Percentiles rank a stretch among this genome's conserved stretches.
Evolutionary conservation across 2,329 filamentous ascomycete species (phyloP).

Genomic region (Proliferodiscus dingleyae): DNA sequence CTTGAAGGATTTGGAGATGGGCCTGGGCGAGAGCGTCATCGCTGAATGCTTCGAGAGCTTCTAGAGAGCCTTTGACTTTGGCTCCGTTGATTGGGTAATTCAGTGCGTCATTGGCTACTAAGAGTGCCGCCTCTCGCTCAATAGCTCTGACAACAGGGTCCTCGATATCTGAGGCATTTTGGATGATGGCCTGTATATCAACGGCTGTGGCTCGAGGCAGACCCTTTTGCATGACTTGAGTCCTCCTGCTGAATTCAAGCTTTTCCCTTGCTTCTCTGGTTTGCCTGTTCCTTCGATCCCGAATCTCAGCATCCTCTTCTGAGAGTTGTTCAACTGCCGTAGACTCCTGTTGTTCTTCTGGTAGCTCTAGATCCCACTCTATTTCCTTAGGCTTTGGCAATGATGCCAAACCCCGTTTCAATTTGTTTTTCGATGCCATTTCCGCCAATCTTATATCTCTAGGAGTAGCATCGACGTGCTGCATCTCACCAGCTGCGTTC

Average conservation of each 20-base stretch:
- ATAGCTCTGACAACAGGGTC: constrained; percentile 67
- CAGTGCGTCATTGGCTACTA: constrained; percentile 78
- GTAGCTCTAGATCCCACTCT: constrained; percentile 90
- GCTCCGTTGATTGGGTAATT: constrained; percentile 67
- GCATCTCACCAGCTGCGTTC: constrained; percentile 64
- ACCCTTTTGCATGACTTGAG: constrained; percentile 82
- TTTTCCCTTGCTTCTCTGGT: constrained; percentile 63
- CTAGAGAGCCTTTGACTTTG: constrained; percentile 58
- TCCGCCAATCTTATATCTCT: constrained; percentile 70
- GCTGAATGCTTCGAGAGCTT: constrained; percentile 57
- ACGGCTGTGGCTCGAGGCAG: constrained; percentile 73
- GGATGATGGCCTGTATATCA: constrained; percentile 64
- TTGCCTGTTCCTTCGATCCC: constrained; percentile 73
- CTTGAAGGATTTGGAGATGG: constrained; percentile 60
- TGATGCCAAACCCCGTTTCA: constrained; percentile 70
- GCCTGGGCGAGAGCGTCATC: constrained; percentile 72
- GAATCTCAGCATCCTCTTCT: constrained; percentile 62
- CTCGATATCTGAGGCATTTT: constrained; percentile 52
- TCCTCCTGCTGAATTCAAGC: constrained; percentile 76
- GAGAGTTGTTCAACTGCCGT: constrained; percentile 43
- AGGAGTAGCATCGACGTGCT: constrained; percentile 69
- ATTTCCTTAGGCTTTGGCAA: constrained; percentile 89
- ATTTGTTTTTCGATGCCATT: constrained; percentile 59
- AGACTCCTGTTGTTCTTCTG: constrained; percentile 70
- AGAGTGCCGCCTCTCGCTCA: constrained; percentile 68